A percentile compares a stretch with the other conserved stretches of the same genome.
These are phyloP conservation scores for Effrenium voratum DNA, from an alignment of 73 alveolate species.

Conservation along the genomic window DNA sequence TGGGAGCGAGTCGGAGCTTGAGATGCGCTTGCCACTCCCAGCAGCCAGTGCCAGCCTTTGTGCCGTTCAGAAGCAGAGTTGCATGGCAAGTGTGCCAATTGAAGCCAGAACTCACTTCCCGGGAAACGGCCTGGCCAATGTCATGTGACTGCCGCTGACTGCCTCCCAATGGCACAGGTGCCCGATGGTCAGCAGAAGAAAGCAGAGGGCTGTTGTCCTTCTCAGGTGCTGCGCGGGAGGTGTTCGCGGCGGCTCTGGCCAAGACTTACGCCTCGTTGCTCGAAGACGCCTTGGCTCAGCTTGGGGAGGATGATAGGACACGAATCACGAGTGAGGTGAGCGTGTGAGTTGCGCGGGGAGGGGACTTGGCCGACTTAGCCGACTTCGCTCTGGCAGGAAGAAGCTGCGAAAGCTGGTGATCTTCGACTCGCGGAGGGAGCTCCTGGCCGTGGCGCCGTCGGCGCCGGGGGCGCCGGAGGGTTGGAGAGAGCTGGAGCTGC, in stretches of 20 bases:
- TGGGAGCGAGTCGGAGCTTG: neutral
- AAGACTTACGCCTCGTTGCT: neutral
- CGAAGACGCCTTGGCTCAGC: neutral
- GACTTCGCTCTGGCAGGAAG: neutral
- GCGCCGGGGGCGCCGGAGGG: neutral
- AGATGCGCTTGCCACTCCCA: slow-evolving; percentile 23
- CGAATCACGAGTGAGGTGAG: neutral
- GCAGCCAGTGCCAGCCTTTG: neutral
- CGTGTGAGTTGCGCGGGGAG: neutral
- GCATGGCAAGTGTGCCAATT: no score
- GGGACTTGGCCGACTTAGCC: neutral
- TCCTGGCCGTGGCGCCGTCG: slow-evolving; percentile 13
- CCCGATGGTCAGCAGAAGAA: no score
- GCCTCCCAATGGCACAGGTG: no score
- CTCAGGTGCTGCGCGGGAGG: slow-evolving; percentile 60
- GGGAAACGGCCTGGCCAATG: no score
- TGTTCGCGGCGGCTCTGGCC: slow-evolving; percentile 33
- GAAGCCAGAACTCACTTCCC: no score
- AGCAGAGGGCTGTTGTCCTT: no score
- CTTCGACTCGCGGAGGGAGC: slow-evolving; percentile 54
- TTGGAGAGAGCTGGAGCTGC: neutral
- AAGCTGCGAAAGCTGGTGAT: neutral
- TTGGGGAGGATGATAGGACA: neutral
- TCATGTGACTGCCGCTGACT: no score
- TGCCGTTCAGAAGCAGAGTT: no score